These are phyloP conservation scores for Thalia dealbata DNA, from an alignment of 176 grass and related monocot species.

Conservation along the genomic window DNA sequence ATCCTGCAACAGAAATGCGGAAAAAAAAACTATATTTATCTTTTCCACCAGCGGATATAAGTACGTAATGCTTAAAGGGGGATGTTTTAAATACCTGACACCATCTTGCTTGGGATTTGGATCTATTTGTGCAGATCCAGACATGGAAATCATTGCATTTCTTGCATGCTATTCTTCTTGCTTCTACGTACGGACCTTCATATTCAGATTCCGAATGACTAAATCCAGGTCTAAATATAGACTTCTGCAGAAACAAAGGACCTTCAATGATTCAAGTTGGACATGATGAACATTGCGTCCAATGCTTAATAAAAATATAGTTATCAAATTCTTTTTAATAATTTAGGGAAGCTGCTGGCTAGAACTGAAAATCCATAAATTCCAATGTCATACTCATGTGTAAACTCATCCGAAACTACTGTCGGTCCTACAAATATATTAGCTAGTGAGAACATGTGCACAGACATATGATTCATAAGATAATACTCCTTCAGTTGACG, in stretches of 20 bases:
- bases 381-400: too few species aligned
- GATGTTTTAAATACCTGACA: slow-evolving; percentile 58
- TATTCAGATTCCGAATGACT: slow-evolving; percentile 75
- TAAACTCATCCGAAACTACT: too few species aligned
- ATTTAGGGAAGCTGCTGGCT: too few species aligned
- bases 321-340: too few species aligned
- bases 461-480: too few species aligned
- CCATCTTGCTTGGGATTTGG: slow-evolving; percentile 91
- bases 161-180: slow-evolving; percentile 93
- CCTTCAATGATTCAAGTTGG: too few species aligned
- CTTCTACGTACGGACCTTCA: slow-evolving; percentile 53
- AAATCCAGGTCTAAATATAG: slow-evolving; percentile 55
- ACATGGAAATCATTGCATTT: slow-evolving; percentile 75
- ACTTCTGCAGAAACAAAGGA: slow-evolving; percentile 38
- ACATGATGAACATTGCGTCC: too few species aligned
- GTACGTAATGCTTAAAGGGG: background rate
- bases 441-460: too few species aligned
- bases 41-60: background rate
- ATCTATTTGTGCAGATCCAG: slow-evolving; percentile 77
- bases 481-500: too few species aligned
- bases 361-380: too few species aligned
- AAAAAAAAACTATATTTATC: background rate
- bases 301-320: too few species aligned
- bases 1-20: slow-evolving; percentile 30
- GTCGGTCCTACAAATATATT: too few species aligned